These are phyloP conservation scores for Carallia brachiata DNA, from an alignment of 345 rosid species.

Conservation along the genomic window DNA sequence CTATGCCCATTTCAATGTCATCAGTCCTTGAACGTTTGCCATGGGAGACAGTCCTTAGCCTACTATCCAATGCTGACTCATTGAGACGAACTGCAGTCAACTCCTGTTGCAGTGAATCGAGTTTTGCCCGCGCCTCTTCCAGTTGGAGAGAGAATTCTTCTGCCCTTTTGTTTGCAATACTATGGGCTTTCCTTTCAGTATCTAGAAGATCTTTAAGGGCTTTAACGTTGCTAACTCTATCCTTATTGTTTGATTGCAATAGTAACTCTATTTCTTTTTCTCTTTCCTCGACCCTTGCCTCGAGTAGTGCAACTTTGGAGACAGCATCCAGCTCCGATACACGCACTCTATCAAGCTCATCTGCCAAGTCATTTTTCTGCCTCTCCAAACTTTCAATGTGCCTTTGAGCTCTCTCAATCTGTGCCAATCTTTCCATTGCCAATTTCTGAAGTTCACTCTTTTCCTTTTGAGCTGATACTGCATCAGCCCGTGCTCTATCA, in stretches of 20 bases:
- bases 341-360: constrained; percentile 58
- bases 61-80: constrained; percentile 81
- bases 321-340: constrained; percentile 67
- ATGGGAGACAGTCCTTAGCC: constrained; percentile 68
- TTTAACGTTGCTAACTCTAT: constrained; percentile 76
- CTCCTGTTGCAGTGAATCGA: constrained; percentile 81
- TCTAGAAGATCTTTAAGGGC: constrained; percentile 78
- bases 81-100: constrained; percentile 73
- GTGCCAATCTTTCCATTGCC: constrained; percentile 89
- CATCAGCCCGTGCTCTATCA: constrained; percentile 81
- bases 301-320: constrained; percentile 62
- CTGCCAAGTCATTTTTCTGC: constrained; percentile 57
- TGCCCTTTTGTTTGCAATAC: constrained; percentile 65
- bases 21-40: constrained; percentile 71
- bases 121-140: constrained; percentile 76
- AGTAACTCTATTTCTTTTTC: constrained; percentile 90
- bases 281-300: constrained; percentile 87
- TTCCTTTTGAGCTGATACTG: constrained; percentile 74
- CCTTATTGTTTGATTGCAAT: constrained; percentile 67
- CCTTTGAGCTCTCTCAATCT: constrained; percentile 78
- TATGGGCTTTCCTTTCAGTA: constrained; percentile 77
- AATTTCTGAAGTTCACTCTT: constrained; percentile 70
- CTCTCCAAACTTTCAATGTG: constrained; percentile 77
- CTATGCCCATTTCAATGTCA: constrained; percentile 59
- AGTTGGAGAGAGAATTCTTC: constrained; percentile 81